Conservation (phyloP, 495 filamentous ascomycete species). For the Bryoglossum gracile region DNA sequence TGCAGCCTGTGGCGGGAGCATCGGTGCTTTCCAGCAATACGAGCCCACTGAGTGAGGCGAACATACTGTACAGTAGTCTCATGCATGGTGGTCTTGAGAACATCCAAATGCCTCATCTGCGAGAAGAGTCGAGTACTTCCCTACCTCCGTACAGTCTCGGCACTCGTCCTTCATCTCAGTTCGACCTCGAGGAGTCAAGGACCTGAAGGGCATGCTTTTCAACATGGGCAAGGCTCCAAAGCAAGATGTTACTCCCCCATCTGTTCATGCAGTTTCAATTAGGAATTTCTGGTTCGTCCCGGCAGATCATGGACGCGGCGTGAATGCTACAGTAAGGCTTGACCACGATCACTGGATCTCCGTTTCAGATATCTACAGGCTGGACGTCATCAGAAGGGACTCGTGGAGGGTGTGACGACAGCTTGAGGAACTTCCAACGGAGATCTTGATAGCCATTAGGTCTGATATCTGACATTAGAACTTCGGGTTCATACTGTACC, state of each 20-base stretch:
- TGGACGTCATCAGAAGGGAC: background rate
- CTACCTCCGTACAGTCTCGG: too few species aligned
- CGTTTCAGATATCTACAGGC: background rate
- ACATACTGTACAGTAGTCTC: too few species aligned
- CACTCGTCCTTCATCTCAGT: too few species aligned
- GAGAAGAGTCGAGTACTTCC: too few species aligned
- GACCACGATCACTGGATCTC: background rate
- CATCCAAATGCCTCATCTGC: too few species aligned
- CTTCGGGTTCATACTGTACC: too few species aligned
- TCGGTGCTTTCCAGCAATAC: too few species aligned
- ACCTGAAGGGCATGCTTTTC: background rate
- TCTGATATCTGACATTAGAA: too few species aligned
- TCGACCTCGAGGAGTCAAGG: too few species aligned
- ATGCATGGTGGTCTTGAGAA: too few species aligned
- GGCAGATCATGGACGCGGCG: background rate
- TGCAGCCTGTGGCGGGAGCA: too few species aligned
- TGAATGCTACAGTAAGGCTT: background rate
- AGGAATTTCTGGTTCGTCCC: background rate
- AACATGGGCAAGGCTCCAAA: background rate
- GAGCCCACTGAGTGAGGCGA: too few species aligned
- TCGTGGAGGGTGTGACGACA: background rate
- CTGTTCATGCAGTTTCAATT: constrained; percentile 1
- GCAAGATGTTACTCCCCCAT: background rate
- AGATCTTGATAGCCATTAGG: background rate
- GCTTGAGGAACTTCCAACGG: background rate